Evolutionary conservation across 2,329 filamentous ascomycete genomes (phyloP).

Genomic region (Cladophialophora psammophila): DNA sequence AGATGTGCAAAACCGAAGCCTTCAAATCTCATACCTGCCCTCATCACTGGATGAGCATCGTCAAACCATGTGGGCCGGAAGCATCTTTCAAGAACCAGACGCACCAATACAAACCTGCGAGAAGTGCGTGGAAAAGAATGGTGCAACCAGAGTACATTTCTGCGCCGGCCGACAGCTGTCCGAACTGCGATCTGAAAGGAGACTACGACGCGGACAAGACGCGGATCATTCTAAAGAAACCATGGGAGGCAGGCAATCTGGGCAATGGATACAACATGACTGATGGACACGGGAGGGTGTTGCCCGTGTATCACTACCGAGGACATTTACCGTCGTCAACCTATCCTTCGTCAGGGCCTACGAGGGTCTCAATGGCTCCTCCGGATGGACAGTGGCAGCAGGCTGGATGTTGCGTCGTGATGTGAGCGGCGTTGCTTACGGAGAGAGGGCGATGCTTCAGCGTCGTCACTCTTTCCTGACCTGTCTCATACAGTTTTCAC

Average conservation of each 20-base stretch:
- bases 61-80: slow-evolving; percentile 50
- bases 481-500: not conserved
- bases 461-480: too few species aligned
- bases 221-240: slow-evolving; percentile 40
- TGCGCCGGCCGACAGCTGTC: slow-evolving; percentile 43
- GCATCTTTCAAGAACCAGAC: slow-evolving; percentile 28
- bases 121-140: slow-evolving; percentile 17
- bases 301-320: slow-evolving; percentile 12
- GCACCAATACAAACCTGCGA: slow-evolving; percentile 37
- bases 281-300: slow-evolving; percentile 28
- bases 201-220: slow-evolving; percentile 45
- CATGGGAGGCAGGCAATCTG: slow-evolving; percentile 23
- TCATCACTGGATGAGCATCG: slow-evolving; percentile 59
- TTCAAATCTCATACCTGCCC: slow-evolving; percentile 56
- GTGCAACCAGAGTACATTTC: slow-evolving; percentile 26
- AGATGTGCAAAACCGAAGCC: slow-evolving; percentile 57
- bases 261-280: slow-evolving; percentile 37
- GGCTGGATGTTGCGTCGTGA: slow-evolving; percentile 23
- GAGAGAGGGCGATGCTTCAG: not conserved
- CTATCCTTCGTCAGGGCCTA: slow-evolving; percentile 11
- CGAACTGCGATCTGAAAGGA: slow-evolving; percentile 44
- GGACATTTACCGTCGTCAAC: slow-evolving; percentile 1
- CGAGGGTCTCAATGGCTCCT: slow-evolving; percentile 8
- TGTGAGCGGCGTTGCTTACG: slow-evolving; percentile 12
- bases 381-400: slow-evolving; percentile 11